These are phyloP conservation scores for Vanderwaltozyma polyspora DNA, from an alignment of 805 yeast genomes.

Conservation along the genomic window DNA sequence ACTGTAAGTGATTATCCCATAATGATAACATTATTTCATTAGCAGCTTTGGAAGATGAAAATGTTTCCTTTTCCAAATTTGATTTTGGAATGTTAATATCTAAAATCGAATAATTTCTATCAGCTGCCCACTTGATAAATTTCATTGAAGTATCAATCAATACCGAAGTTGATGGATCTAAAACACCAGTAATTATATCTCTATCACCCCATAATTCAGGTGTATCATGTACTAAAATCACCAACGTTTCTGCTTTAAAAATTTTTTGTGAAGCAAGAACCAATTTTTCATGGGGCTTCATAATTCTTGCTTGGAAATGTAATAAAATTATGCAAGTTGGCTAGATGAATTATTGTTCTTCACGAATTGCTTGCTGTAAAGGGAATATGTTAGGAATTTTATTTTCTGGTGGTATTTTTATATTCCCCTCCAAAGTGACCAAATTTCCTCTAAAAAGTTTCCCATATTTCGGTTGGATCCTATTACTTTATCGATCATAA, in stretches of 20 bases:
- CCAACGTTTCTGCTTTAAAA: conserved; percentile 48
- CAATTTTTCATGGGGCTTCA: conserved; percentile 25
- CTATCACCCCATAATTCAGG: conserved; percentile 85
- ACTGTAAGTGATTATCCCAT: conserved; percentile 86
- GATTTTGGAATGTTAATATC: conserved; percentile 71
- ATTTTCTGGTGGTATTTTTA: conserved; percentile 23
- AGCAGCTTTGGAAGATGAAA: conserved; percentile 53
- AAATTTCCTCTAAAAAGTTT: conserved; percentile 54
- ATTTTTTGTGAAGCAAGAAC: conserved; percentile 56
- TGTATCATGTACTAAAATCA: conserved; percentile 78
- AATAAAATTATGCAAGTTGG: conserved; percentile 46
- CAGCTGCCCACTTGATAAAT: conserved; percentile 57
- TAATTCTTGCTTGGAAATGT: conserved; percentile 39
- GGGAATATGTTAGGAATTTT: conserved; percentile 33
- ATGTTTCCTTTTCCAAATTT: conserved; percentile 35
- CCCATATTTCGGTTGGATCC: conserved; percentile 80
- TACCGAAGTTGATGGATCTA: conserved; percentile 62
- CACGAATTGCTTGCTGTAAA: conserved; percentile 64
- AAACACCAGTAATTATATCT: conserved; percentile 67
- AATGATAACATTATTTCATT: conserved; percentile 69
- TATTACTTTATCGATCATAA: conserved; percentile 70
- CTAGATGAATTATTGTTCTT: conserved; percentile 51
- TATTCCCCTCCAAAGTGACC: conserved; percentile 39
- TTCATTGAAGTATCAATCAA: conserved; percentile 64
- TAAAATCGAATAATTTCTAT: conserved; percentile 59